Percentiles rank a stretch among this genome's conserved stretches.
Conservation (phyloP, 208 protist genomes). For the Naegleria gruberi region DNA sequence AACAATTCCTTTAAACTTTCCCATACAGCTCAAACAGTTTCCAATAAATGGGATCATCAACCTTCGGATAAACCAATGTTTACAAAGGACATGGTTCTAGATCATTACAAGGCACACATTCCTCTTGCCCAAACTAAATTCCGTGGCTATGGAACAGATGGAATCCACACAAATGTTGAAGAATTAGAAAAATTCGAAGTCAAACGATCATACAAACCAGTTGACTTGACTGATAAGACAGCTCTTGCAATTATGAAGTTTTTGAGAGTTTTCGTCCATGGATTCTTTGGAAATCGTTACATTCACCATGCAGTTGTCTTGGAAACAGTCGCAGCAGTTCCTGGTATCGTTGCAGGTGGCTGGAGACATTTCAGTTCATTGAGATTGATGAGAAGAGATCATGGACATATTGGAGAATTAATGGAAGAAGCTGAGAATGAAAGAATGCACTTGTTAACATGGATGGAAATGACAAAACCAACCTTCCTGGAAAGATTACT, state of each 20-base stretch:
- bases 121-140: neutral
- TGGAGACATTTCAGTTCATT: slow-evolving; percentile 61
- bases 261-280: neutral
- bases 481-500: slow-evolving; percentile 39
- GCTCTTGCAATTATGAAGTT: neutral
- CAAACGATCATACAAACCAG: neutral
- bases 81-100: neutral
- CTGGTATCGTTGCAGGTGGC: slow-evolving; percentile 59
- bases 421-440: slow-evolving; percentile 84
- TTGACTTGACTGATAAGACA: neutral
- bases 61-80: neutral
- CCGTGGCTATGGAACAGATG: neutral
- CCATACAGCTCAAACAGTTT: too few relatives aligned
- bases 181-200: neutral
- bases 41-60: too few relatives aligned
- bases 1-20: too few relatives aligned
- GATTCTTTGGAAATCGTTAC: neutral
- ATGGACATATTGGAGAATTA: slow-evolving; percentile 79
- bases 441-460: slow-evolving; percentile 79
- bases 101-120: neutral
- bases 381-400: slow-evolving; percentile 56
- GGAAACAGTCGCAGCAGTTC: slow-evolving; percentile 61
- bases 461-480: slow-evolving; percentile 50
- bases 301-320: slow-evolving; percentile 54
- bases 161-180: neutral